Conservation (phyloP, 306 rosid species). For the Gastrolobium villosum region DNA sequence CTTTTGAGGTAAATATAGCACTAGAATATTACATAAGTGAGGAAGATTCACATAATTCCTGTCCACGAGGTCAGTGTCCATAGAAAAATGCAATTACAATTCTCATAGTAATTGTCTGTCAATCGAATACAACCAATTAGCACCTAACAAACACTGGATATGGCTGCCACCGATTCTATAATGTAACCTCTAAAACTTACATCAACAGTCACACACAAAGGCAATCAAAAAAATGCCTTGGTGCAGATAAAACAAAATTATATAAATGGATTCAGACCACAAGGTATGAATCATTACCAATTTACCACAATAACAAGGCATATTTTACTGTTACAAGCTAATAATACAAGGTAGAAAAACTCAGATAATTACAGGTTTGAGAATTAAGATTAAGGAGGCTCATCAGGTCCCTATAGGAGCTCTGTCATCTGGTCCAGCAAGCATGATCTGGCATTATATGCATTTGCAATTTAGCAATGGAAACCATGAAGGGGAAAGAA, state of each 20-base stretch:
- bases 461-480: constrained; percentile 41
- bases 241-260: constrained; percentile 44
- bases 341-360: constrained; percentile 54
- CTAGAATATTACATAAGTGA: constrained; percentile 31
- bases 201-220: constrained; percentile 56
- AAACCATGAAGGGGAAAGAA: background rate
- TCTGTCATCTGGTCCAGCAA: constrained; percentile 96
- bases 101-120: constrained; percentile 28
- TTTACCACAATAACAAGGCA: constrained; percentile 50
- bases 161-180: constrained; percentile 36
- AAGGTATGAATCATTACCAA: constrained; percentile 44
- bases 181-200: constrained; percentile 38
- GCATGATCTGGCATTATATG: constrained; percentile 73
- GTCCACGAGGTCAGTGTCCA: constrained; percentile 36
- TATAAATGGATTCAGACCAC: constrained; percentile 47
- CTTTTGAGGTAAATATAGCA: background rate
- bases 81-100: constrained; percentile 35
- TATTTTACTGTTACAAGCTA: constrained; percentile 53
- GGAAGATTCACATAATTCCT: constrained; percentile 12
- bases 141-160: constrained; percentile 40
- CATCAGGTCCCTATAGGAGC: constrained; percentile 71
- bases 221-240: constrained; percentile 65
- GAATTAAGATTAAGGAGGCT: constrained; percentile 34
- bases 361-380: constrained; percentile 63
- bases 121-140: constrained; percentile 42